Base-by-base conservation (phyloP, 2,329 filamentous ascomycete species). In the Alternaria hordeiaustralica region DNA sequence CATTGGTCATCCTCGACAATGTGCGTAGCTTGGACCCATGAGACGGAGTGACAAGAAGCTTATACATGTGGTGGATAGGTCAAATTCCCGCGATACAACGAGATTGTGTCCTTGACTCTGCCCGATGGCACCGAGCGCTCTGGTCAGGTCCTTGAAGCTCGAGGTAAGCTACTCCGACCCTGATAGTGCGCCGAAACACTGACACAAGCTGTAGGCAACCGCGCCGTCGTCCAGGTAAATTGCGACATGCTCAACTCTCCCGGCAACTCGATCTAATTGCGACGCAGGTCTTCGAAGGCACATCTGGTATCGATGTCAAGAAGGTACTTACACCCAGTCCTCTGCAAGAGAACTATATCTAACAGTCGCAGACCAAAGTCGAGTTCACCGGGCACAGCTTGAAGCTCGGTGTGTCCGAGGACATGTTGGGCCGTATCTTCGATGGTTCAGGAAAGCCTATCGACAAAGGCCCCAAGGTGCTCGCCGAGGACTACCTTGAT, bases 341-440 rank as follows among this genome's bases (percentile, higher is more conserved):
- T 49, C 9, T 54, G 49, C 20, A 41, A 45, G 62, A 71, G 47
- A 60, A 74, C 58, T 28, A 56, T 28, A 44, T 59, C 71, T 76
- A 59, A 77, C 74, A 62, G 59, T 55, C 61, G 62, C 77, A 96
- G 94, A 97, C 95, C 59, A 96, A 92, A 87, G 95, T 99, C 81
- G 93, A 99, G 81, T 98, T 99, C 82, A 96, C 92, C 30, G 96
- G 96, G 65, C 89, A 97, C 85, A 98, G 93, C 85, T 86, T 99
- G 85, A 98, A 98, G 88, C 92, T 99, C 57, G 96, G 96, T 82
- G 96, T 99, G 64, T 98, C 96, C 56, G 96, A 99, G 85, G 96
- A 99, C 86, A 99, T 99, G 96, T 84, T 99, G 83, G 96, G 96
- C 71, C 95, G 96, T 85, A 94, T 98, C 82, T 99, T 99, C 80